phyloP scores from a whole-genome alignment of 2,329 filamentous ascomycete genomes.

The Aspergillus spinulosporus region DNA sequence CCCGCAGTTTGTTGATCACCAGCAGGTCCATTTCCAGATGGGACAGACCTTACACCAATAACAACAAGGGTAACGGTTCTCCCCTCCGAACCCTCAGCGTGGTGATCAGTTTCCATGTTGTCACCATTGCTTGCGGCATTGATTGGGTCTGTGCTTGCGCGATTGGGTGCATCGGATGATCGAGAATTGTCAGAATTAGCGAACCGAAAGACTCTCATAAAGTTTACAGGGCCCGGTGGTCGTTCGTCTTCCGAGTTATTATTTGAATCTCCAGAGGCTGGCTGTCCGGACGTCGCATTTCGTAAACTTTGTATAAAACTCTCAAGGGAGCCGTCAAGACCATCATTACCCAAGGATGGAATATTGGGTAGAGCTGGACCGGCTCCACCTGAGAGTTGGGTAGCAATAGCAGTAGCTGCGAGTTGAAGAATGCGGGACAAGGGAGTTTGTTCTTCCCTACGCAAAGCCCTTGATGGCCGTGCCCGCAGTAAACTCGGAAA shows the following conservation, averaged over 20 bases:
- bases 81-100: slow-evolving; percentile 48
- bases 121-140: slow-evolving; percentile 29
- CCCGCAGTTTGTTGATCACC: slow-evolving; percentile 47
- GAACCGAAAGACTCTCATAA: slow-evolving; percentile 69
- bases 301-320: slow-evolving; percentile 64
- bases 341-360: slow-evolving; percentile 55
- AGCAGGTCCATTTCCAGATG: slow-evolving; percentile 50
- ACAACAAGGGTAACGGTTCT: slow-evolving; percentile 69
- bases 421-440: slow-evolving; percentile 63
- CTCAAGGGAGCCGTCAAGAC: slow-evolving; percentile 63
- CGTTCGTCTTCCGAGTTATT: slow-evolving; percentile 41
- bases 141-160: slow-evolving; percentile 28
- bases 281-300: slow-evolving; percentile 59
- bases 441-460: slow-evolving; percentile 62
- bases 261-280: slow-evolving; percentile 38
- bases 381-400: slow-evolving; percentile 63
- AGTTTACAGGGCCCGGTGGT: slow-evolving; percentile 61
- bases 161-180: slow-evolving; percentile 23
- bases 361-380: slow-evolving; percentile 57
- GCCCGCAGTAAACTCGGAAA: slow-evolving; percentile 50
- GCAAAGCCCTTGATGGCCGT: slow-evolving; percentile 54
- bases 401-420: slow-evolving; percentile 64
- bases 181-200: slow-evolving; percentile 51
- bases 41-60: slow-evolving; percentile 67
- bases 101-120: slow-evolving; percentile 43